Evolutionary conservation across 2,329 filamentous ascomycete species (phyloP).

Genomic region (Cladosporium phlei): DNA sequence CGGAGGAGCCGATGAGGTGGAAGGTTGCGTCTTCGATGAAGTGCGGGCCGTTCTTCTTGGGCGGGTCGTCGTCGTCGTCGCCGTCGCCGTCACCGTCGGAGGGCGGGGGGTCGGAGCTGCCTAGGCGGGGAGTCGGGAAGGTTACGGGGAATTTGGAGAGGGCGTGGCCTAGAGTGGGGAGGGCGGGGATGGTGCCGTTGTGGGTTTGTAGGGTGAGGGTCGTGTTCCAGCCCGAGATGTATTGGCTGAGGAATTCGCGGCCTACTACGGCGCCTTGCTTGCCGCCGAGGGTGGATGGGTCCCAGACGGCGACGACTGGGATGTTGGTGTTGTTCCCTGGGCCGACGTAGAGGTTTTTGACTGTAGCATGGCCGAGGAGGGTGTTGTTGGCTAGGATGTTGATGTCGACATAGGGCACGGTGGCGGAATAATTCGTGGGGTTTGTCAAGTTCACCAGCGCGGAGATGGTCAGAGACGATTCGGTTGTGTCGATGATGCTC

Average conservation of each 20-base stretch:
- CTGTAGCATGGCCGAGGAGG: constrained; percentile 68
- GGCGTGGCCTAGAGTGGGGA: constrained; percentile 67
- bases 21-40: constrained; percentile 85
- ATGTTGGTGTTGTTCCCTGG: constrained; percentile 70
- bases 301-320: constrained; percentile 66
- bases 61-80: constrained; percentile 41
- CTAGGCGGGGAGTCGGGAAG: constrained; percentile 65
- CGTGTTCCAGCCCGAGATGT: constrained; percentile 82
- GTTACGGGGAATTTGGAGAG: constrained; percentile 68
- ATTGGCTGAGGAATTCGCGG: constrained; percentile 72
- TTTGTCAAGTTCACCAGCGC: constrained; percentile 81
- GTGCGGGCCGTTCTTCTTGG: constrained; percentile 46
- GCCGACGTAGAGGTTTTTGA: constrained; percentile 57
- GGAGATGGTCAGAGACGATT: constrained; percentile 64
- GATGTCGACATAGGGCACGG: constrained; percentile 74
- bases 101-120: constrained; percentile 47
- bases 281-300: constrained; percentile 61
- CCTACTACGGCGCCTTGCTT: constrained; percentile 58
- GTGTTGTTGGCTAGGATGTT: constrained; percentile 70
- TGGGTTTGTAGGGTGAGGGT: constrained; percentile 71
- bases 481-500: constrained; percentile 66
- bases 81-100: constrained; percentile 19
- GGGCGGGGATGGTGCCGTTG: constrained; percentile 64
- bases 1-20: constrained; percentile 80
- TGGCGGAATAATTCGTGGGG: constrained; percentile 78